These are phyloP conservation scores for Metarhizium humberi DNA, from an alignment of 2,329 filamentous ascomycete species.

Conservation along the genomic window DNA sequence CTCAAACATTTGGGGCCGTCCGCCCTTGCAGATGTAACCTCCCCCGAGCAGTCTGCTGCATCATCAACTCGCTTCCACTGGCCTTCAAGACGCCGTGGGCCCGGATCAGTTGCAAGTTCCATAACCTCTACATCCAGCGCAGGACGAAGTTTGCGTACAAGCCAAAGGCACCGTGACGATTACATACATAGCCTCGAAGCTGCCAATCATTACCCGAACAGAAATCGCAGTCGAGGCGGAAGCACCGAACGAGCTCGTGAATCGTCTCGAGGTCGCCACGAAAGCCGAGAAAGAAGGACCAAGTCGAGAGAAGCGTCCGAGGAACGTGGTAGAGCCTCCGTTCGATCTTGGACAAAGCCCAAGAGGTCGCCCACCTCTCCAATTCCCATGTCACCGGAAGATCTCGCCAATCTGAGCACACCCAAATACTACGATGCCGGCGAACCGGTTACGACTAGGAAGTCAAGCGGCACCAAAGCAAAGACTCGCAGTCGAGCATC, in stretches of 20 bases:
- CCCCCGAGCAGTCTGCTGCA: constrained; percentile 44
- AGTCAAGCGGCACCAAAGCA: constrained; percentile 24
- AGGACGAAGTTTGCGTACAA: constrained; percentile 39
- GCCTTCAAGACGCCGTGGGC: constrained; percentile 42
- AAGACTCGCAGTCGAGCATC: constrained; percentile 36
- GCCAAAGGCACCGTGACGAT: constrained; percentile 60
- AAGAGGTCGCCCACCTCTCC: constrained; percentile 90
- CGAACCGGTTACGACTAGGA: constrained; percentile 37
- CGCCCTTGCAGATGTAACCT: constrained; percentile 42
- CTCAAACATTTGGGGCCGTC: constrained; percentile 48
- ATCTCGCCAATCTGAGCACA: constrained; percentile 55
- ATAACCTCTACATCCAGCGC: constrained; percentile 47
- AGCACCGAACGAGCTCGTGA: constrained; percentile 37
- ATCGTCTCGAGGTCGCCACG: constrained; percentile 34
- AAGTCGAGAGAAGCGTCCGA: constrained; percentile 55
- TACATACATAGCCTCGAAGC: constrained; percentile 82
- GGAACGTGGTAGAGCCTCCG: constrained; percentile 57
- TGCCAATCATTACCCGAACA: constrained; percentile 53
- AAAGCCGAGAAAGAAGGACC: constrained; percentile 39
- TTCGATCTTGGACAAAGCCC: constrained; percentile 59
- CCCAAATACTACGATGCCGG: constrained; percentile 24
- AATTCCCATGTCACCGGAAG: constrained; percentile 88
- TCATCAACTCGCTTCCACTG: constrained; percentile 47
- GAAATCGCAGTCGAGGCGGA: constrained; percentile 44
- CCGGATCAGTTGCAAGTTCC: constrained; percentile 48